These are phyloP conservation scores for Trichoderma sp. DNA, from an alignment of 2,329 filamentous ascomycete species.

Conservation along the genomic window DNA sequence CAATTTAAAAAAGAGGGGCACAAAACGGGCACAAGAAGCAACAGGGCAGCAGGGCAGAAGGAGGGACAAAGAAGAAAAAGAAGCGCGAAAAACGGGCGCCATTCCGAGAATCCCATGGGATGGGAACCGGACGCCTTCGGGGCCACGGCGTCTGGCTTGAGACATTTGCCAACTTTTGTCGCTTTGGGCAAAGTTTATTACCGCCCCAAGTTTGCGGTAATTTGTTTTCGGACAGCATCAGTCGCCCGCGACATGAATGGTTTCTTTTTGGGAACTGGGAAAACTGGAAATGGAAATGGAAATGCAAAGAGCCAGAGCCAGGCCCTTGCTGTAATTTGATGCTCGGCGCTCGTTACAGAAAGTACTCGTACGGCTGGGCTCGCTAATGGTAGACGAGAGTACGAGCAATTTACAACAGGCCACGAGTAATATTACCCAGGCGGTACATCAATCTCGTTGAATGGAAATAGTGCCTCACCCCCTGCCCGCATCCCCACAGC, in stretches of 20 bases:
- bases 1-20: neutral
- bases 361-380: conserved; percentile 1
- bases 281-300: neutral
- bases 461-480: neutral
- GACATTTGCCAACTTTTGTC: neutral
- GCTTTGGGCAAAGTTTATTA: conserved; percentile 3
- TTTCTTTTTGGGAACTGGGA: neutral
- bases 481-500: neutral
- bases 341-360: conserved; percentile 3
- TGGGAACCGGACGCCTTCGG: neutral
- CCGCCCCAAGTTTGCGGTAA: conserved; percentile 11
- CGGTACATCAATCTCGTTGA: neutral
- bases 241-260: neutral
- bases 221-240: neutral
- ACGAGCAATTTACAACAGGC: conserved; percentile 13
- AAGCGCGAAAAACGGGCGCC: neutral
- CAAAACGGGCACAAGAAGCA: neutral
- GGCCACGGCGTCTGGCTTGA: neutral
- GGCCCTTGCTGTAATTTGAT: neutral
- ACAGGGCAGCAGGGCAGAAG: neutral
- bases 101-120: neutral
- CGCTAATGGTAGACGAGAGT: conserved; percentile 6
- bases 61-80: neutral
- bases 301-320: neutral
- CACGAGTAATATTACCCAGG: neutral